Evolutionary conservation across 2,329 filamentous ascomycete species (phyloP).

Genomic region (Aspergillus puulaauensis): DNA sequence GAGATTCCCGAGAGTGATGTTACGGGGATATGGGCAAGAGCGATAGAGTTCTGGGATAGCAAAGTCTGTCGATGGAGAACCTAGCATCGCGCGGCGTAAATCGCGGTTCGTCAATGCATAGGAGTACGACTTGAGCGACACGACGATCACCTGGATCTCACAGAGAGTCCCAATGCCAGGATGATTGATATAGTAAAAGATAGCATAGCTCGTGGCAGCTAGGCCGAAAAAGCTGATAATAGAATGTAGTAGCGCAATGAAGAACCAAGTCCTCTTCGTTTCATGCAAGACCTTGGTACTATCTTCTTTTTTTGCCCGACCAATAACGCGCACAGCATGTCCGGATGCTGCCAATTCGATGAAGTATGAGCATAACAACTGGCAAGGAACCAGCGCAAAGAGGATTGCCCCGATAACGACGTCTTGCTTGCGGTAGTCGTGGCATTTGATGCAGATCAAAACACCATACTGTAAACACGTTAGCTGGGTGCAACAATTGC

Average conservation of each 20-base stretch:
- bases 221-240: conserved; percentile 82
- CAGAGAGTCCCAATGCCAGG: conserved; percentile 89
- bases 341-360: conserved; percentile 82
- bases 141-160: conserved; percentile 88
- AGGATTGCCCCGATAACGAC: conserved; percentile 72
- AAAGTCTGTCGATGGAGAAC: conserved; percentile 68
- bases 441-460: conserved; percentile 85
- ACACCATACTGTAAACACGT: conserved; percentile 72
- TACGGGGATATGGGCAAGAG: conserved; percentile 81
- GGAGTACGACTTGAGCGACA: conserved; percentile 93
- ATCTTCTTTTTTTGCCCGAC: conserved; percentile 54
- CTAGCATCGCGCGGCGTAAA: conserved; percentile 83
- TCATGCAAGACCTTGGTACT: conserved; percentile 52
- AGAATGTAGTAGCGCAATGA: conserved; percentile 76
- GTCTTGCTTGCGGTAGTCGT: conserved; percentile 81
- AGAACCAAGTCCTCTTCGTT: conserved; percentile 75
- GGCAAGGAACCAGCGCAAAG: conserved; percentile 84
- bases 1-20: conserved; percentile 85
- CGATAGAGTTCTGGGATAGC: conserved; percentile 79
- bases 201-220: conserved; percentile 74
- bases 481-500: neutral
- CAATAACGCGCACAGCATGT: conserved; percentile 70
- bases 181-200: conserved; percentile 90
- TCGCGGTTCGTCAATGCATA: conserved; percentile 97
- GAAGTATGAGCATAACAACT: conserved; percentile 84